Base-by-base conservation (phyloP, 169 alveolate species). In the Cryptosporidium bovis region DNA sequence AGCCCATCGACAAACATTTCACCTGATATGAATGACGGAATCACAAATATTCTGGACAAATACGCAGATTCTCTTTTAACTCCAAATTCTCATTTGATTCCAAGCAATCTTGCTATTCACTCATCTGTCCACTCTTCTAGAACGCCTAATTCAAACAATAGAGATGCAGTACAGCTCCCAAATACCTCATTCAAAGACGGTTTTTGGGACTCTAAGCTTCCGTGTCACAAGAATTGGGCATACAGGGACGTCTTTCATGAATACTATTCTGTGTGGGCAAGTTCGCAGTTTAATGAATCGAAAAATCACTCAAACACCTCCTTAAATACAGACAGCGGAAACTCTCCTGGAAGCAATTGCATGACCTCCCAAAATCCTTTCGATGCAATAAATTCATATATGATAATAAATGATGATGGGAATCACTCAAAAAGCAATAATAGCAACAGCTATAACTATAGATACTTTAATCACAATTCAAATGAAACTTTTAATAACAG, bases 291-390 rank as follows among this genome's bases (percentile, higher is more conserved):
- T 18, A 15, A 48, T 10, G 77, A 77, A 27, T 40, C 15, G 20
- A 4, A 18, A 13, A 6, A 34, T 20, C 60, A 44, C 5, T 31
- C 31, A 16, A 77, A 44, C 15, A 33, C 33, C 44, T 15, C 13
- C 12, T 6, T 36, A 36, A 51, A 29, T 36, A 29, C 34, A 31
- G 58, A 33, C 20, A 56, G 31, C 51, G 20, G 64, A 13, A 58
- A 60, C 50, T 77, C 77, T 24, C 71, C 77, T 44, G 40, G 27
- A 34, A 71, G 68, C 33, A 62, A 34, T 8, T 44, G 48, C 13
- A 60, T 77, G 77, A 56, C 44, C 44, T 77, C 87, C n/a, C 87
- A 77, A 31, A 77, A 62, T 50, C 87, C 87, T 13, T 77, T 77
- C 24, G 87, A 77, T 3, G 71, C 71, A 12, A 77, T 77, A 15